Conservation (phyloP, 257 asterid genomes). For the Ilex aquifolium region DNA sequence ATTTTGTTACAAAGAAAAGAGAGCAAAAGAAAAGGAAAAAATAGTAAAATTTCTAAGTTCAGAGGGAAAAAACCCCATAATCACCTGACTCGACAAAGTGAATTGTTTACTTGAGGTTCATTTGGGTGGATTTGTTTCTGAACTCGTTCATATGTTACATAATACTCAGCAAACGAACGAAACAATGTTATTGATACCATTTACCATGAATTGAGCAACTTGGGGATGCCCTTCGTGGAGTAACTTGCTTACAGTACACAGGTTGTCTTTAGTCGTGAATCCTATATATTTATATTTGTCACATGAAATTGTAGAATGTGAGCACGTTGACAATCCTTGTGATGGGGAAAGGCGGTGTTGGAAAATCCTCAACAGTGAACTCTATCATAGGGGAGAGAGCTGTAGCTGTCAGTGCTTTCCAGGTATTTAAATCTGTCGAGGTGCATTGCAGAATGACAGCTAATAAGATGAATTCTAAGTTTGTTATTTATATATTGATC, state of each 20-base stretch:
- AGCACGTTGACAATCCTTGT: conserved; percentile 76
- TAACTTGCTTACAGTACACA: not conserved
- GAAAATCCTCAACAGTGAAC: conserved; percentile 90
- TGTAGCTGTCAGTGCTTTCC: conserved; percentile 91
- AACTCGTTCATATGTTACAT: no score
- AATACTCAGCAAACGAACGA: no score
- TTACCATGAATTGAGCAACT: no score
- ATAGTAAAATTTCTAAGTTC: no score
- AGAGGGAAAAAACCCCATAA: no score
- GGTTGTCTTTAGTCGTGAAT: not conserved
- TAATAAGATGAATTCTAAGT: conserved; percentile 6
- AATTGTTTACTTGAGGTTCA: no score
- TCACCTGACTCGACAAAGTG: not conserved
- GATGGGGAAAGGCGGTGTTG: conserved; percentile 99
- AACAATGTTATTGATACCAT: no score
- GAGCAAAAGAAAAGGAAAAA: no score
- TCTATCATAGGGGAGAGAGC: conserved; percentile 89
- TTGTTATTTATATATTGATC: not conserved
- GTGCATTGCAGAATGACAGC: conserved; percentile 1
- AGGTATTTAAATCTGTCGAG: conserved; percentile 36
- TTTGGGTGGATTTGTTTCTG: no score
- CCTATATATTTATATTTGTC: not conserved
- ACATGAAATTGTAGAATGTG: conserved; percentile 46
- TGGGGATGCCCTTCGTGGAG: no score
- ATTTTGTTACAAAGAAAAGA: not conserved